phyloP scores from a whole-genome alignment of 129 eudicot species.

The Pulicaria dysenterica region DNA sequence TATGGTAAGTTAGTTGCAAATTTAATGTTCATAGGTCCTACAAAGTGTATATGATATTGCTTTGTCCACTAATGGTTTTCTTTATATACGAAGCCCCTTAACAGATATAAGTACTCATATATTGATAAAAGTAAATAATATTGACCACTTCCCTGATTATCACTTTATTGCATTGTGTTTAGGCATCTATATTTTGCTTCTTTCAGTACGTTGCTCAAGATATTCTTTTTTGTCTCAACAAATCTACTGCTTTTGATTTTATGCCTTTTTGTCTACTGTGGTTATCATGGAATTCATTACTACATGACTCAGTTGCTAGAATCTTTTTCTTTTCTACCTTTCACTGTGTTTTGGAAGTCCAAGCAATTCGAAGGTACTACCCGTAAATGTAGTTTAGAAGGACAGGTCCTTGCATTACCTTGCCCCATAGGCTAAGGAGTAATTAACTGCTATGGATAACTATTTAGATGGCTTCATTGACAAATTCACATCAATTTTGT shows the following conservation, averaged over 20 bases:
- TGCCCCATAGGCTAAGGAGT: too few species aligned
- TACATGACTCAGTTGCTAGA: constrained; percentile 4
- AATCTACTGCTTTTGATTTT: background rate
- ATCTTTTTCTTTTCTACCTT: background rate
- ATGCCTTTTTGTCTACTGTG: background rate
- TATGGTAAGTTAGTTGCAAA: constrained; percentile 67
- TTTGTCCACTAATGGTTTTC: background rate
- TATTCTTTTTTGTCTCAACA: background rate
- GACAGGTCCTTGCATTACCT: too few species aligned
- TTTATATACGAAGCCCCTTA: constrained; percentile 15
- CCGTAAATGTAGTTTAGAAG: too few species aligned
- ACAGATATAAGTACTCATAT: background rate
- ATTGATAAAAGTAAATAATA: background rate
- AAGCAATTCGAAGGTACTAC: too few species aligned
- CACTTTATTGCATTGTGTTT: constrained; percentile 11
- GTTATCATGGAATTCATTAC: background rate
- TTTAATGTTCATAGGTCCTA: background rate
- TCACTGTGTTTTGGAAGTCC: background rate
- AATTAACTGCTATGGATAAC: too few species aligned
- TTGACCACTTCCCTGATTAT: constrained; percentile 6
- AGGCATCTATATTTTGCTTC: background rate
- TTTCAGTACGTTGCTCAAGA: constrained; percentile 3
- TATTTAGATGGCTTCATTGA: too few species aligned
- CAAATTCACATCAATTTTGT: too few species aligned
- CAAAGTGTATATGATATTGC: background rate